Conservation (phyloP, 2,329 filamentous ascomycete genomes). For the Xylariaceae sp. region DNA sequence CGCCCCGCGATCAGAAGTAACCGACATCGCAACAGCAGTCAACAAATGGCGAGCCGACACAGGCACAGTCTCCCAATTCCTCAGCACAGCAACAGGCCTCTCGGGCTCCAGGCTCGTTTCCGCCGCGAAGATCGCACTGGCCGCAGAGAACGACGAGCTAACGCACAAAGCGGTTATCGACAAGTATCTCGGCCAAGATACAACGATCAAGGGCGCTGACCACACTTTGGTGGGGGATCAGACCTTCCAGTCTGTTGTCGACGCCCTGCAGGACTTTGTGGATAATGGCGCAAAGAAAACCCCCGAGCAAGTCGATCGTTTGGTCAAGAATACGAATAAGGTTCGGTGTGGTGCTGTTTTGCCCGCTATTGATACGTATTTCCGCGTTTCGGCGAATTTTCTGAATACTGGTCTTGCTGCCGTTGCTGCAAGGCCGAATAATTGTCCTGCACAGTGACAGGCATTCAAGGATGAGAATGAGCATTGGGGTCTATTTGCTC, state of each 20-base stretch:
- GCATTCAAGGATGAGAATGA: no score
- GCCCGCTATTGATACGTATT: constrained; percentile 15
- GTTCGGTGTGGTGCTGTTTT: constrained; percentile 11
- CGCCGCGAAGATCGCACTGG: constrained; percentile 8
- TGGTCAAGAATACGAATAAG: constrained; percentile 6
- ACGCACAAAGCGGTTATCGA: constrained; percentile 14
- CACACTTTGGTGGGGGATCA: constrained; percentile 9
- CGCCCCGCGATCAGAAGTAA: neutral
- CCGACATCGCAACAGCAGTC: constrained; percentile 9
- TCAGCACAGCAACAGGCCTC: constrained; percentile 7
- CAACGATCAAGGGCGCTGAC: constrained; percentile 4
- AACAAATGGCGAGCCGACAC: constrained; percentile 13
- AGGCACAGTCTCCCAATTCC: constrained; percentile 13
- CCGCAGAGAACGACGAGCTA: constrained; percentile 15
- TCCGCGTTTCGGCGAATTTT: constrained; percentile 7
- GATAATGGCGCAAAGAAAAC: constrained; percentile 6
- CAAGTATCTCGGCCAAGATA: neutral
- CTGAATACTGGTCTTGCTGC: constrained; percentile 5
- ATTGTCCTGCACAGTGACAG: neutral
- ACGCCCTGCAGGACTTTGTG: constrained; percentile 6
- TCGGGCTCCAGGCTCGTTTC: neutral
- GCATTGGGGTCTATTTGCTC: no score
- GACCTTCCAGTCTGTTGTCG: constrained; percentile 15
- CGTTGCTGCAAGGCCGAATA: constrained; percentile 7
- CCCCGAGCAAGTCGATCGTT: neutral